Evolutionary conservation across 305 asterid genomes (phyloP).

Genomic region (Fraxinus latifolia): DNA sequence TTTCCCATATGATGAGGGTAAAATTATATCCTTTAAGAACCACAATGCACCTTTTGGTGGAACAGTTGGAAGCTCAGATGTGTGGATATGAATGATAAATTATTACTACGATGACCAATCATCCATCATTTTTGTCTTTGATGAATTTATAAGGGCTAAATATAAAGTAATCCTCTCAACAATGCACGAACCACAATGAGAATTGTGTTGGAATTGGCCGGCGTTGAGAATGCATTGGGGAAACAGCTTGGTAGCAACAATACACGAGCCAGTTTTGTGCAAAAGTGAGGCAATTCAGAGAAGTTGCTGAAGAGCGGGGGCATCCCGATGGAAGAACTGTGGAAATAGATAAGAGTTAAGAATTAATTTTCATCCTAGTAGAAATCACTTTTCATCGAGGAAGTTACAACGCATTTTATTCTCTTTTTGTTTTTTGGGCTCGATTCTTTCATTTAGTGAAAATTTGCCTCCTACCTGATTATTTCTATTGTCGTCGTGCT

Average conservation of each 20-base stretch:
- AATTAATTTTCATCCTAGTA: too few species aligned
- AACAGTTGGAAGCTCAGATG: neutral
- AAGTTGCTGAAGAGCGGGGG: constrained; percentile 81
- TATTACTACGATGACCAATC: neutral
- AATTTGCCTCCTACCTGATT: neutral
- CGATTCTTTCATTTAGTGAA: neutral
- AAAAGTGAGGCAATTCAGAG: constrained; percentile 75
- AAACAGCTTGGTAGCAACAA: too few species aligned
- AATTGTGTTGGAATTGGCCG: too few species aligned
- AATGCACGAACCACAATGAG: too few species aligned
- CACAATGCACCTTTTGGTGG: neutral
- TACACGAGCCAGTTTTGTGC: neutral
- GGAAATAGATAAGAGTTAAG: constrained; percentile 51
- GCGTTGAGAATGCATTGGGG: too few species aligned
- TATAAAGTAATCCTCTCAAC: too few species aligned
- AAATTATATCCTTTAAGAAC: neutral
- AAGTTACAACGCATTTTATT: neutral
- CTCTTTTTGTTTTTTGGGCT: neutral
- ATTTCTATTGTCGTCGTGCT: neutral
- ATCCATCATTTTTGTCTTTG: neutral
- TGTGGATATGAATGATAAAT: too few species aligned
- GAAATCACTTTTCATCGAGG: neutral
- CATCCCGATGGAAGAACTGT: constrained; percentile 87
- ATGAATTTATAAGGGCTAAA: neutral
- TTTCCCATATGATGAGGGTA: too few species aligned